Evolutionary conservation across 2,329 filamentous ascomycete genomes (phyloP).

Genomic region (Hirsutella rhossiliensis): DNA sequence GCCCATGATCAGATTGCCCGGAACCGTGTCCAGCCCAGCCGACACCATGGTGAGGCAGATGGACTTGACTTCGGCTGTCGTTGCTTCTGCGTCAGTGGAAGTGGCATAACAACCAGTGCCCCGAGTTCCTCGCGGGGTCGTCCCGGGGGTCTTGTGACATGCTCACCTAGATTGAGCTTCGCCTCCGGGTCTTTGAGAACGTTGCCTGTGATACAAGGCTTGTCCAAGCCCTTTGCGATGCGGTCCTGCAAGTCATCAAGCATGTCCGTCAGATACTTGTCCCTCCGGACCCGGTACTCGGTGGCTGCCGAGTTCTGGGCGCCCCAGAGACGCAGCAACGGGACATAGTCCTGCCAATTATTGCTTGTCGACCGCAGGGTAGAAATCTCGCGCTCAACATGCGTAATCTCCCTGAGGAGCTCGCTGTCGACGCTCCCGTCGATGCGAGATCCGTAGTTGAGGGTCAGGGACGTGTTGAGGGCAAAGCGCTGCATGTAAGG

Average conservation of each 20-base stretch:
- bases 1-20: conserved; percentile 68
- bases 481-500: conserved; percentile 66
- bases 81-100: neutral
- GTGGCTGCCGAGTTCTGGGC: conserved; percentile 49
- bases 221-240: conserved; percentile 26
- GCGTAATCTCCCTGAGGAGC: conserved; percentile 59
- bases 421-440: conserved; percentile 55
- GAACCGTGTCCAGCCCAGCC: conserved; percentile 70
- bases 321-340: conserved; percentile 53
- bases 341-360: conserved; percentile 81
- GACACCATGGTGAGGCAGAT: conserved; percentile 77
- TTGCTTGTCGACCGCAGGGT: conserved; percentile 70
- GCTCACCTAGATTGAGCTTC: conserved; percentile 22
- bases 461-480: conserved; percentile 62
- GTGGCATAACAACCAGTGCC: neutral
- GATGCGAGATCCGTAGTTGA: conserved; percentile 72
- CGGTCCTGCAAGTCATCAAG: conserved; percentile 40
- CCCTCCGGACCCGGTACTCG: conserved; percentile 55
- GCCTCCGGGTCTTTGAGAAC: conserved; percentile 44
- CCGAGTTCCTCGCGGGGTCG: too few species aligned
- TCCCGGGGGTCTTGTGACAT: too few species aligned
- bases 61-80: conserved; percentile 59
- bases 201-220: conserved; percentile 27
- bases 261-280: conserved; percentile 54
- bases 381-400: conserved; percentile 63